Evolutionary conservation across 192 early-diverging fungal genomes (phyloP).

Genomic region (Dimargaris xerosporica): DNA sequence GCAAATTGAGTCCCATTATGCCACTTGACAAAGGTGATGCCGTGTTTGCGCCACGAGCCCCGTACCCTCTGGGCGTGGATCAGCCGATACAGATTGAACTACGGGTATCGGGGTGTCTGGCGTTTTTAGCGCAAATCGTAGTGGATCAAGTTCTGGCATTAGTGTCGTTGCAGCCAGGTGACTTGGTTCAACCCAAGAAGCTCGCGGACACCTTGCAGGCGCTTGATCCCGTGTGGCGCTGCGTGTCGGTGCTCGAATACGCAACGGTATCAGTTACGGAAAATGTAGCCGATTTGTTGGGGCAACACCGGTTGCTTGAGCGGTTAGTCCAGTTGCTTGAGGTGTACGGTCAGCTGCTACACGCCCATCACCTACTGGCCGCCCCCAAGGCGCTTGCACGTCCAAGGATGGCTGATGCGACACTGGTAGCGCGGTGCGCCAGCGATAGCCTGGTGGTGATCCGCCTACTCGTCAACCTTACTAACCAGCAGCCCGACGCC

Average conservation of each 20-base stretch:
- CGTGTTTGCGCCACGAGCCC: no score
- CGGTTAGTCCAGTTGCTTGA: neutral
- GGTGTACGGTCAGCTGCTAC: neutral
- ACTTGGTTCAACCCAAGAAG: neutral
- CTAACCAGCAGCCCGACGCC: slow-evolving; percentile 1
- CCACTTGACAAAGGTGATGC: no score
- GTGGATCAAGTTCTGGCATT: neutral
- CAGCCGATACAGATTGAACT: neutral
- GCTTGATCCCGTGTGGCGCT: neutral
- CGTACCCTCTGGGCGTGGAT: no score
- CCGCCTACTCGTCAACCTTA: slow-evolving; percentile 10
- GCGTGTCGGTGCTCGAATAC: neutral
- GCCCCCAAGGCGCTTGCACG: neutral
- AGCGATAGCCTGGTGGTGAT: neutral
- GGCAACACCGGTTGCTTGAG: neutral
- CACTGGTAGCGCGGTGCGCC: neutral
- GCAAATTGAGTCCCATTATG: neutral
- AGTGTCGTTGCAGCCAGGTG: neutral
- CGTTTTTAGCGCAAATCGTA: neutral
- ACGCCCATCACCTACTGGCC: neutral
- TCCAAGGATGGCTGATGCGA: neutral
- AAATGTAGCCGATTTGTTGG: neutral
- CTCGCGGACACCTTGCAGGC: neutral
- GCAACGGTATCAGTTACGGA: neutral
- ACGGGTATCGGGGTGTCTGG: slow-evolving; percentile 9